phyloP scores from a whole-genome alignment of 2,329 filamentous ascomycete genomes.

The Plenodomus lindquistii region DNA sequence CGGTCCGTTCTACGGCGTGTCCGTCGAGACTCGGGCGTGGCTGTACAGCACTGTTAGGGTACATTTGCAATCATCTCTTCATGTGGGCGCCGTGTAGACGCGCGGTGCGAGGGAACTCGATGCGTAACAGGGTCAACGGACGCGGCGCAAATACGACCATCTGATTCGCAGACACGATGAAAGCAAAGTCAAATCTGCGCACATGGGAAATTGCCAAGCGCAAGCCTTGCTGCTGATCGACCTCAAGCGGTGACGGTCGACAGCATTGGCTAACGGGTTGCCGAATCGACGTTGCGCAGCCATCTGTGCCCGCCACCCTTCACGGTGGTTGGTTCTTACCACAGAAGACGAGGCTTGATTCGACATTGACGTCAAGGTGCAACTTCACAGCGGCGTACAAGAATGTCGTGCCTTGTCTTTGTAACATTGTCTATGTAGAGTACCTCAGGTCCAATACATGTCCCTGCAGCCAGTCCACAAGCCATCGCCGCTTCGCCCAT shows the following conservation, averaged over 20 bases:
- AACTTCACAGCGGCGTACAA: no score
- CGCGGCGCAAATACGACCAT: conserved; percentile 8
- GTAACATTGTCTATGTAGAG: no score
- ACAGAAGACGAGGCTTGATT: neutral
- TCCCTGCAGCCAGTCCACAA: no score
- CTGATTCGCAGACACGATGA: conserved; percentile 8
- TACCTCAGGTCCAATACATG: no score
- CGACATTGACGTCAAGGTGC: no score
- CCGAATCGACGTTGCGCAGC: neutral
- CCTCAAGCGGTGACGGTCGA: conserved; percentile 10
- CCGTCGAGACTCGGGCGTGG: neutral
- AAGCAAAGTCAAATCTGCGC: conserved; percentile 6
- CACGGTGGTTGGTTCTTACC: neutral
- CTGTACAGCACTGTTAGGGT: neutral
- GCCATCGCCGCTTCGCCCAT: no score
- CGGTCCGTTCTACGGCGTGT: neutral
- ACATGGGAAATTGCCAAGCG: conserved; percentile 12
- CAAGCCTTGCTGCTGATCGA: conserved; percentile 14
- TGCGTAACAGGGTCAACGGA: neutral
- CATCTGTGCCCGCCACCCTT: neutral
- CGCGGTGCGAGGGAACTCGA: no score
- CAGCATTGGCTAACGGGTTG: conserved; percentile 21
- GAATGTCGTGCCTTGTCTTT: no score
- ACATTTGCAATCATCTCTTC: no score
- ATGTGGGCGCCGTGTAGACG: no score